phyloP scores from a whole-genome alignment of 768 basidiomycete genomes.

The Lactarius hengduanensis region DNA sequence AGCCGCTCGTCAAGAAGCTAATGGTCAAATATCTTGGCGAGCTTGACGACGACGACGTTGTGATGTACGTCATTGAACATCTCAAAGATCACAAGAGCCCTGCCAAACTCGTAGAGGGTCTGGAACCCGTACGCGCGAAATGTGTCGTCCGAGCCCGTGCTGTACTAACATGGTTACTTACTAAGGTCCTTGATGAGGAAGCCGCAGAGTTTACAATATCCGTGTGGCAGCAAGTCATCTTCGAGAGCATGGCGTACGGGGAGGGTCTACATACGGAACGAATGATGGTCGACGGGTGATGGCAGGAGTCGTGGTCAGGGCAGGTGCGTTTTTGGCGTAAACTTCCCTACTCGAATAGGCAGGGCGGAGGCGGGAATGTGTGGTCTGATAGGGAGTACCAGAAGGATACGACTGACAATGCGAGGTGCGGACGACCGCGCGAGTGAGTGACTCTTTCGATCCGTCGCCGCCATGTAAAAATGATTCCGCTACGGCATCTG shows the following conservation, averaged over 20 bases:
- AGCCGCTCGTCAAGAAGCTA: constrained; percentile 76
- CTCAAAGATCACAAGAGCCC: constrained; percentile 88
- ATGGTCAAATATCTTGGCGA: constrained; percentile 90
- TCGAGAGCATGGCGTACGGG: constrained; percentile 91
- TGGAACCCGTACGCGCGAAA: constrained; percentile 74
- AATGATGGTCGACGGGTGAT: constrained; percentile 68
- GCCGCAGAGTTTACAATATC: constrained; percentile 72
- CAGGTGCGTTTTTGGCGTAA: constrained; percentile 29
- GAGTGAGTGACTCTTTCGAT: constrained; percentile 24
- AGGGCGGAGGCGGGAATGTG: constrained; percentile 11
- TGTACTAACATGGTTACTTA: not conserved
- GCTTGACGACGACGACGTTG: constrained; percentile 89
- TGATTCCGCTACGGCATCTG: constrained; percentile 27
- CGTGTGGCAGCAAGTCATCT: constrained; percentile 91
- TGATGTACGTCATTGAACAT: constrained; percentile 92
- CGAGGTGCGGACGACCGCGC: constrained; percentile 19
- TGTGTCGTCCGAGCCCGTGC: not conserved
- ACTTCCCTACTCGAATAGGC: constrained; percentile 13
- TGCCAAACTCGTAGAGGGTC: constrained; percentile 80
- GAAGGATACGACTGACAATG: constrained; percentile 13
- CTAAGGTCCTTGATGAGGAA: constrained; percentile 89
- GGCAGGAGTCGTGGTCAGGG: constrained; percentile 17
- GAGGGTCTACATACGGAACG: constrained; percentile 86
- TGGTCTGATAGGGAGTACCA: constrained; percentile 19
- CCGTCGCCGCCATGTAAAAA: constrained; percentile 23